phyloP scores from a whole-genome alignment of 441 rosid species.

The Arabidopsis lyrata region DNA sequence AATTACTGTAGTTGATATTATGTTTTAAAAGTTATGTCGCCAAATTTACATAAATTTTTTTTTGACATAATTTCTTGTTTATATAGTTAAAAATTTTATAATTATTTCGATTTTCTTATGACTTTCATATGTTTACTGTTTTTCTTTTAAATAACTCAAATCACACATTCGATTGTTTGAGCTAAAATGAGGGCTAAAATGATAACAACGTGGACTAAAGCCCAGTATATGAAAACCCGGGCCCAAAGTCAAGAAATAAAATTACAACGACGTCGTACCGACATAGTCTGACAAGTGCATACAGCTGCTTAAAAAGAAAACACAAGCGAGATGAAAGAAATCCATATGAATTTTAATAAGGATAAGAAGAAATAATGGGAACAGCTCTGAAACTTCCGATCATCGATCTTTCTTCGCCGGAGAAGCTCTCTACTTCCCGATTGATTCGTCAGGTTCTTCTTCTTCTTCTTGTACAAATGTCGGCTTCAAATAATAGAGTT shows the following conservation, averaged over 20 bases:
- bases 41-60: too few species aligned
- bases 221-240: neutral
- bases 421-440: slow-evolving; percentile 52
- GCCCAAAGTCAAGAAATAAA: neutral
- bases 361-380: neutral
- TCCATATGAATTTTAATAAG: neutral
- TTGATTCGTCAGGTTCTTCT: slow-evolving; percentile 67
- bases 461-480: slow-evolving; percentile 19
- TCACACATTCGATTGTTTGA: neutral
- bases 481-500: neutral
- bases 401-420: slow-evolving; percentile 59
- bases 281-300: neutral
- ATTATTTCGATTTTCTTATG: too few species aligned
- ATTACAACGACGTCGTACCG: neutral
- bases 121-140: neutral
- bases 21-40: too few species aligned
- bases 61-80: too few species aligned
- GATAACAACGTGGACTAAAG: neutral
- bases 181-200: neutral
- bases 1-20: too few species aligned
- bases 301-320: neutral
- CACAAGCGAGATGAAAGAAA: neutral
- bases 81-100: too few species aligned
- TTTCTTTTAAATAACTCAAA: neutral
- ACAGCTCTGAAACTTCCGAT: slow-evolving; percentile 53